Percentiles rank a stretch among this genome's conserved stretches.
phyloP scores from a whole-genome alignment of 306 rosid genomes.

The Vachellia collinsii region DNA sequence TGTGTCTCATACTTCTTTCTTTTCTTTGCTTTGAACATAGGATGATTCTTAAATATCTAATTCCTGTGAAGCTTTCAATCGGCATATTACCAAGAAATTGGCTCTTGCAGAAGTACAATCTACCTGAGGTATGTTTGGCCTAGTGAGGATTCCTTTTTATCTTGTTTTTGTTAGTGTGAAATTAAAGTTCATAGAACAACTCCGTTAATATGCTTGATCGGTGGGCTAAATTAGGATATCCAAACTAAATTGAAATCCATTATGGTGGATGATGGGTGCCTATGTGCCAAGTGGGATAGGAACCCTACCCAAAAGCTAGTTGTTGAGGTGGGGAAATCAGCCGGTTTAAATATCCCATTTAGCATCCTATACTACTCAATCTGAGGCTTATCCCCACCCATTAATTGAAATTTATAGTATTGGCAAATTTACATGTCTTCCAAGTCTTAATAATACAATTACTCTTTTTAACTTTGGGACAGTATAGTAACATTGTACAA shows the following conservation, averaged over 20 bases:
- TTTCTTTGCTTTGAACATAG: conserved; percentile 42
- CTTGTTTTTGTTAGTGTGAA: conserved; percentile 1
- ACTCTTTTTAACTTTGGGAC: conserved; percentile 38
- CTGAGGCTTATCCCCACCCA: not conserved
- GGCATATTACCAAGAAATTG: conserved; percentile 83
- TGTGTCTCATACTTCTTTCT: conserved; percentile 17
- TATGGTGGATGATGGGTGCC: not conserved
- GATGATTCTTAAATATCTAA: conserved; percentile 91
- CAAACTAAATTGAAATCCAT: conserved; percentile 22
- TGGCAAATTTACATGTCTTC: conserved; percentile 20
- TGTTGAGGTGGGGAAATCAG: not conserved
- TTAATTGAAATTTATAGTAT: conserved; percentile 20
- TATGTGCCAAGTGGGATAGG: not conserved
- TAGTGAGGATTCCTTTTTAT: conserved; percentile 9
- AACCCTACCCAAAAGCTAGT: not conserved
- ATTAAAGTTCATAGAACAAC: not conserved
- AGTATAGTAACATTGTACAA: conserved; percentile 77
- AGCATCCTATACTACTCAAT: not conserved
- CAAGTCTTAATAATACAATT: conserved; percentile 33
- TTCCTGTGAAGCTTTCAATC: conserved; percentile 96
- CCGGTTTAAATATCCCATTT: not conserved
- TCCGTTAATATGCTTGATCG: conserved; percentile 20
- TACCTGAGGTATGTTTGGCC: conserved; percentile 68
- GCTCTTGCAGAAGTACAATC: conserved; percentile 76
- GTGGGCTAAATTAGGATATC: conserved; percentile 16